Conservation (phyloP, 2,329 filamentous ascomycete species). For the Colletotrichum cuscutae region DNA sequence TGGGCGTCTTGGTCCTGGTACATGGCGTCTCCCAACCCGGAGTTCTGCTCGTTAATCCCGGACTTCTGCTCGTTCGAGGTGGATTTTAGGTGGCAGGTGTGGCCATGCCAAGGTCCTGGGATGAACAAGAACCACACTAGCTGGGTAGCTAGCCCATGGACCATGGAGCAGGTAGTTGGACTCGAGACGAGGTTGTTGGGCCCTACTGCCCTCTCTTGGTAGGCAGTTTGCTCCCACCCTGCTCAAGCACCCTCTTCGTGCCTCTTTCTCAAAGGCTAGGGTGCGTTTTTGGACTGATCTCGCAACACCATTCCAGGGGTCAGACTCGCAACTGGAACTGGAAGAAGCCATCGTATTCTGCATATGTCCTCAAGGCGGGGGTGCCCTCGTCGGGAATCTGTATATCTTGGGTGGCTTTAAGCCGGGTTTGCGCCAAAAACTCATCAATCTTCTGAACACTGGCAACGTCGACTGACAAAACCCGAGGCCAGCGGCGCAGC, state of each 20-base stretch:
- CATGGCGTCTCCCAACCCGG: slow-evolving; percentile 6
- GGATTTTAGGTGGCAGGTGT: neutral
- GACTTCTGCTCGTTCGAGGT: neutral
- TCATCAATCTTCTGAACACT: neutral
- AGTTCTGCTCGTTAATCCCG: neutral
- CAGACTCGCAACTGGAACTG: neutral
- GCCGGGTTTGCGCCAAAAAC: neutral
- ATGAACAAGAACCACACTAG: neutral
- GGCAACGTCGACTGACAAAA: too few species aligned
- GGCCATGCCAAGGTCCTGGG: neutral
- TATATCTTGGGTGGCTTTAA: neutral
- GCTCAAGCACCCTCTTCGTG: neutral
- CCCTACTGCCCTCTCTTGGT: neutral
- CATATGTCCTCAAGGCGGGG: neutral
- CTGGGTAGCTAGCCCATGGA: neutral
- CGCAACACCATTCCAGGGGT: neutral
- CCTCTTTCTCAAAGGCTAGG: neutral
- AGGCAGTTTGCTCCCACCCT: neutral
- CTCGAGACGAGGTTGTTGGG: neutral
- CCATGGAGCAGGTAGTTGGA: neutral
- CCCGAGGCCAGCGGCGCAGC: neutral
- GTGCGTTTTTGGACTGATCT: neutral
- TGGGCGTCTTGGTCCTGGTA: slow-evolving; percentile 16
- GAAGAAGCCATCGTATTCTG: neutral
- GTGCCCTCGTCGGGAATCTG: neutral